A percentile compares a stretch with the other conserved stretches of the same genome.
Conservation (phyloP, 2,329 filamentous ascomycete genomes). For the Alternaria viburni region DNA sequence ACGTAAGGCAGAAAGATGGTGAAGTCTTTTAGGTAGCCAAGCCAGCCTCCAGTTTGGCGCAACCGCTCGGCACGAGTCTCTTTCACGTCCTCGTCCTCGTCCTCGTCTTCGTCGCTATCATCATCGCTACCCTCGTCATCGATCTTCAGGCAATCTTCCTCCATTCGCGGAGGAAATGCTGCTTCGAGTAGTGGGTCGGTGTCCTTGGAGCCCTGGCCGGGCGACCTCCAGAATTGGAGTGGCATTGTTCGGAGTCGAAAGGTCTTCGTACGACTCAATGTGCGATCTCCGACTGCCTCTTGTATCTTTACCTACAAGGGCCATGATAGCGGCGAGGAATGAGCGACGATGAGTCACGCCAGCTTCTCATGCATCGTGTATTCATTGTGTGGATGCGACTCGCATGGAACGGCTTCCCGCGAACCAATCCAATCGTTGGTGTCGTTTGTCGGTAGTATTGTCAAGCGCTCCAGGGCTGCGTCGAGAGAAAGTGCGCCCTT, state of each 20-base stretch:
- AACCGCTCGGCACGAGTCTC: conserved; percentile 62
- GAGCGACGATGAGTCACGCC: not conserved
- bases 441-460: not conserved
- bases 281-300: not conserved
- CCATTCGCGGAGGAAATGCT: conserved; percentile 1
- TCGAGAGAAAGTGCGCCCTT: not conserved
- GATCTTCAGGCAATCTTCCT: not conserved
- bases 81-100: conserved; percentile 1
- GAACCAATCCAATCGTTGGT: not conserved
- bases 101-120: not conserved
- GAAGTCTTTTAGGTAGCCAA: conserved; percentile 76
- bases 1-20: conserved; percentile 76
- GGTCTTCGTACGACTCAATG: not conserved
- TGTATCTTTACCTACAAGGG: not conserved
- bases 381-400: not conserved
- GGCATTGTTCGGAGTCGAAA: not conserved
- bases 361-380: not conserved
- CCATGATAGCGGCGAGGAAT: not conserved
- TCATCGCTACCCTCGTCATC: not conserved
- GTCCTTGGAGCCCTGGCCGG: conserved; percentile 9
- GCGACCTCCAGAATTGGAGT: conserved; percentile 8
- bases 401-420: not conserved
- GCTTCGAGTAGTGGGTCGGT: conserved; percentile 17
- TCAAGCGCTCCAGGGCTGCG: not conserved
- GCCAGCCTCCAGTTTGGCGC: conserved; percentile 74